Conservation (phyloP, 2,329 filamentous ascomycete genomes). For the Ophiostoma ips region DNA sequence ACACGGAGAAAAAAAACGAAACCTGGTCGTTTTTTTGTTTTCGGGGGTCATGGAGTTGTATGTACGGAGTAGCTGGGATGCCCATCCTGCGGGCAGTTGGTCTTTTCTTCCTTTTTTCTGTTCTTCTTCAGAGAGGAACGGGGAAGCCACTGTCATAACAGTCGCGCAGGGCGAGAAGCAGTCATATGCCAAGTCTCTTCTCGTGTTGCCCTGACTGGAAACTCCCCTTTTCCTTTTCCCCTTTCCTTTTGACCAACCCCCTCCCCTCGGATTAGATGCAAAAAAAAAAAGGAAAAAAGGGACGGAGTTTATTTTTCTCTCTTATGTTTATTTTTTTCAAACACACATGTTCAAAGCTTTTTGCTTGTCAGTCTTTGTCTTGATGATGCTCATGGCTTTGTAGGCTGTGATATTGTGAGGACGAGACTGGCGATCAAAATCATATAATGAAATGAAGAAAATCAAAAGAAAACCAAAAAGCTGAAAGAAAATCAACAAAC, state of each 20-base stretch:
- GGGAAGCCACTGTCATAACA: too few relatives aligned
- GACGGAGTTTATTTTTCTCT: constrained; percentile 1
- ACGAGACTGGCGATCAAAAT: not conserved
- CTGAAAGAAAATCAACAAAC: not conserved
- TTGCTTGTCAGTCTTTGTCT: not conserved
- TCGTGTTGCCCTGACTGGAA: too few relatives aligned
- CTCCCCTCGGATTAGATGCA: constrained; percentile 1
- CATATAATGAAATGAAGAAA: not conserved
- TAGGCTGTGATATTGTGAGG: too few relatives aligned
- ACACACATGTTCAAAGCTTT: not conserved
- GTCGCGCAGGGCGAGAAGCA: too few relatives aligned
- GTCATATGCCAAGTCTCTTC: too few relatives aligned
- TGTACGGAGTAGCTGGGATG: not conserved
- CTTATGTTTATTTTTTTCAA: constrained; percentile 1
- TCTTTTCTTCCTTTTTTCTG: too few relatives aligned
- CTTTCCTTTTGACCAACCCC: not conserved
- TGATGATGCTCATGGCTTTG: too few relatives aligned
- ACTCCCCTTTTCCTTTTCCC: not conserved
- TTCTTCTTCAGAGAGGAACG: too few relatives aligned
- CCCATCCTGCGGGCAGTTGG: too few relatives aligned
- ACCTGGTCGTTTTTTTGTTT: not conserved
- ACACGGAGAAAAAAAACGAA: not conserved
- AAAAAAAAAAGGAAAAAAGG: not conserved
- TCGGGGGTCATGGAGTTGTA: not conserved
- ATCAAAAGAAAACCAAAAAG: not conserved